Conservation (phyloP, 257 asterid species). For the Perilla frutescens region DNA sequence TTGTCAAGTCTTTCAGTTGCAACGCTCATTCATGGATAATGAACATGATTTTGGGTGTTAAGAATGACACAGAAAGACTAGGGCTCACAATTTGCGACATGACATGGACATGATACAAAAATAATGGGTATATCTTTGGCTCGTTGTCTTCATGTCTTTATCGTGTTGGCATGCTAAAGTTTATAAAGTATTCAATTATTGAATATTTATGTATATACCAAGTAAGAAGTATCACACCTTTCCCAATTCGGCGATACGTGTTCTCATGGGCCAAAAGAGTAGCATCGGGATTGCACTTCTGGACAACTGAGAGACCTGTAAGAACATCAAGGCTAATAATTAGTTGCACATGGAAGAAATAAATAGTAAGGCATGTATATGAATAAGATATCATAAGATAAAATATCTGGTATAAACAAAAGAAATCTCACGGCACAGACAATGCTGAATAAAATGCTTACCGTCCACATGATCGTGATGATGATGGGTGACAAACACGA, state of each 20-base stretch:
- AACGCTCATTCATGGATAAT: slow-evolving; percentile 5
- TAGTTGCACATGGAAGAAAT: slow-evolving; percentile 18
- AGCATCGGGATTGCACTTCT: slow-evolving; percentile 84
- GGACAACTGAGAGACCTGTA: slow-evolving; percentile 90
- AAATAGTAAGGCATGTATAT: not conserved
- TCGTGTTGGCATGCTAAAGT: not conserved
- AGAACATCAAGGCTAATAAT: slow-evolving; percentile 19
- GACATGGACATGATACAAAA: too few species aligned
- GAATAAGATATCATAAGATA: not conserved
- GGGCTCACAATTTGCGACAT: not conserved
- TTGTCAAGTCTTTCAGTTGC: not conserved
- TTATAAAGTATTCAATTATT: not conserved
- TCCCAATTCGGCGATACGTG: slow-evolving; percentile 65
- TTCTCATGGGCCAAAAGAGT: slow-evolving; percentile 80
- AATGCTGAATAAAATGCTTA: slow-evolving; percentile 41
- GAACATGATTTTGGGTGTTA: not conserved
- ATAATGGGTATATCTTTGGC: too few species aligned
- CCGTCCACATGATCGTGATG: slow-evolving; percentile 95
- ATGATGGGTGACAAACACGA: slow-evolving; percentile 92
- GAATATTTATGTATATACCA: not conserved
- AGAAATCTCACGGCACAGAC: slow-evolving; percentile 7
- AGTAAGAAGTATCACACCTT: slow-evolving; percentile 54
- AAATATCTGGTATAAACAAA: not conserved
- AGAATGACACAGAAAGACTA: not conserved
- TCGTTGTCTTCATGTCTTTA: not conserved